Evolutionary conservation across 2,329 filamentous ascomycete genomes (phyloP).

Genomic region (Fusarium dlaminii): DNA sequence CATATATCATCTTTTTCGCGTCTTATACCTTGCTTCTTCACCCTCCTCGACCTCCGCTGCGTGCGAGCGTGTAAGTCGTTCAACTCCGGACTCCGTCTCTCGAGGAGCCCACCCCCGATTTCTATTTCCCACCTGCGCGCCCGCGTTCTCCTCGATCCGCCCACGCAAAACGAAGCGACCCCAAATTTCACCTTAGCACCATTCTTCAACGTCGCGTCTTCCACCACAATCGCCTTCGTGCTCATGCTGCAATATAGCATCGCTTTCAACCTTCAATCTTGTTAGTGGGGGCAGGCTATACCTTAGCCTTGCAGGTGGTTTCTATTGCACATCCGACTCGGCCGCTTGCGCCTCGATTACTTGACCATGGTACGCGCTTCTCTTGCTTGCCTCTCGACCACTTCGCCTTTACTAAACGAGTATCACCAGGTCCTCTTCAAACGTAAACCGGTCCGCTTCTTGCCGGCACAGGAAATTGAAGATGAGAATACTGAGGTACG

Average conservation of each 20-base stretch:
- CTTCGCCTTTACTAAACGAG: constrained; percentile 12
- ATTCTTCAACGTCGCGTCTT: constrained; percentile 15
- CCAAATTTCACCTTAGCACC: constrained; percentile 24
- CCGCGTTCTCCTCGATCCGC: constrained; percentile 32
- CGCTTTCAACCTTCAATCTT: constrained; percentile 28
- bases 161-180: constrained; percentile 23
- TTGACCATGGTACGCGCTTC: constrained; percentile 37
- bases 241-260: constrained; percentile 35
- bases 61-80: constrained; percentile 48
- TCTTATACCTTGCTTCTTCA: constrained; percentile 15
- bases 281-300: constrained; percentile 44
- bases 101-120: constrained; percentile 37
- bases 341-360: constrained; percentile 28
- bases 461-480: constrained; percentile 75
- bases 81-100: constrained; percentile 24
- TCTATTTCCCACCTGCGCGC: constrained; percentile 37
- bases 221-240: constrained; percentile 8
- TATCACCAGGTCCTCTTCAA: constrained; percentile 85
- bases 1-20: constrained; percentile 30
- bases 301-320: constrained; percentile 40
- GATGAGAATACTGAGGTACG: constrained; percentile 85
- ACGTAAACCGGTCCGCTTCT: constrained; percentile 89
- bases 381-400: neutral
- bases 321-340: constrained; percentile 21
- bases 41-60: constrained; percentile 16